Evolutionary conservation across 768 basidiomycete genomes (phyloP), one percentile per base, ranked within the genome.

Genomic region (Chalciporus piperatus): DNA sequence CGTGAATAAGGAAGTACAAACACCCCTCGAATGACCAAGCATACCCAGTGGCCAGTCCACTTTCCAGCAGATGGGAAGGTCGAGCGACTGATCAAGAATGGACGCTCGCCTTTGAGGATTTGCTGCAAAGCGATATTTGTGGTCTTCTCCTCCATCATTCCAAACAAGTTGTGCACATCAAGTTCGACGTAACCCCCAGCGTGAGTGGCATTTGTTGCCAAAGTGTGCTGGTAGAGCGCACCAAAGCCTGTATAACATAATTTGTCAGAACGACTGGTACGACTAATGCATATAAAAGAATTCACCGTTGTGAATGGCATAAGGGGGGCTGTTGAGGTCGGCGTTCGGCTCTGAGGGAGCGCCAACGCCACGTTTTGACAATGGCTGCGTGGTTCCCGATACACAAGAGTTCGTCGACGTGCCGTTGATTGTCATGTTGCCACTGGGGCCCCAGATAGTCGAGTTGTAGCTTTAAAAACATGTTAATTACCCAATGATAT

Each of bases 181-280:
- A 86, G 71, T 57, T 89, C 85, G 11, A 72, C 74, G 50, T 76
- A 73, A 1, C 87, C 88, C 41, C 75, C 75, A 7, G 72, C 72
- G 64, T 89, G 85, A 1, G 86, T 84, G 0, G 86, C 86, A 55
- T 89, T 89, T 3, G 84, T 85, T 3, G 85, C 82, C 17, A 89
- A 56, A 1, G 86, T 77, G 54, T 79, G 76, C 6, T 68, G 47
- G 1, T 76, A 80, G n/a, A 90, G 70, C 1, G 71, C 68, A 2
- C 79, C 84, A 54, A 67, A 63, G 9, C 76, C 85, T 83, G 60
- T 22, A 48, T 11, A 9, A 19, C 25, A 12, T 10, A 45, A 23
- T 2, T 22, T 9, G 19, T 13, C 25, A 22, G 17, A 38, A n/a
- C 51, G 9, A 53, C 41, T 33, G 17, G 2, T 11, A 38, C 41